Conservation (phyloP, 805 yeast species). For the Metschnikowia matae region DNA sequence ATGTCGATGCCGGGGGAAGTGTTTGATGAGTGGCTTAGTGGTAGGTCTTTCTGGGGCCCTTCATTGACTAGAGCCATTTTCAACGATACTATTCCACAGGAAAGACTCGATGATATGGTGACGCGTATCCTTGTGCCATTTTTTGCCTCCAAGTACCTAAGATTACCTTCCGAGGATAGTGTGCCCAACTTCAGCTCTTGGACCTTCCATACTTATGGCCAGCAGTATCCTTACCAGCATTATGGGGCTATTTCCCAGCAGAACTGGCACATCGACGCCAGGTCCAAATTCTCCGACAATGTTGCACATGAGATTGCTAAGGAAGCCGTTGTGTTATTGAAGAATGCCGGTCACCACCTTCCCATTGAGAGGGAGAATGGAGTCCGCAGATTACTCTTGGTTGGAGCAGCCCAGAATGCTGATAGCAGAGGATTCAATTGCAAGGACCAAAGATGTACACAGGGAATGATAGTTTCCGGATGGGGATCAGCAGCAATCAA, state of each 20-base stretch:
- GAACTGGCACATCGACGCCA: conserved; percentile 53
- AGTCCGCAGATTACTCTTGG: conserved; percentile 39
- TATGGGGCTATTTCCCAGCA: conserved; percentile 51
- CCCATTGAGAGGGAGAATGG: conserved; percentile 48
- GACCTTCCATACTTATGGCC: conserved; percentile 55
- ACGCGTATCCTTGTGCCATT: conserved; percentile 56
- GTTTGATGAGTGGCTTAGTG: conserved; percentile 50
- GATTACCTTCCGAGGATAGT: conserved; percentile 38
- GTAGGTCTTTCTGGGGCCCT: conserved; percentile 56
- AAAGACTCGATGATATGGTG: conserved; percentile 59
- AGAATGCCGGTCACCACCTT: conserved; percentile 47
- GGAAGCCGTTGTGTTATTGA: conserved; percentile 54
- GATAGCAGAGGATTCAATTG: conserved; percentile 51
- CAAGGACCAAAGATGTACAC: conserved; percentile 47
- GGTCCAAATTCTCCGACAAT: conserved; percentile 44
- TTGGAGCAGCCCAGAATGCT: conserved; percentile 52
- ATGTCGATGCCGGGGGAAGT: conserved; percentile 64
- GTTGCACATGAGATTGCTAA: conserved; percentile 51
- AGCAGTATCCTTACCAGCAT: conserved; percentile 49
- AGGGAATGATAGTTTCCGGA: conserved; percentile 55
- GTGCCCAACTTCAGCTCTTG: conserved; percentile 55
- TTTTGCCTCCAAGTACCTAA: conserved; percentile 39
- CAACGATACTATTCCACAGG: conserved; percentile 51
- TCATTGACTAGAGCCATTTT: conserved; percentile 50
- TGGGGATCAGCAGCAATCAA: conserved; percentile 64